A percentile compares a stretch with the other conserved stretches of the same genome.
These are phyloP conservation scores for Eragrostis tef DNA, from an alignment of 202 grass and related monocot species.

Conservation along the genomic window DNA sequence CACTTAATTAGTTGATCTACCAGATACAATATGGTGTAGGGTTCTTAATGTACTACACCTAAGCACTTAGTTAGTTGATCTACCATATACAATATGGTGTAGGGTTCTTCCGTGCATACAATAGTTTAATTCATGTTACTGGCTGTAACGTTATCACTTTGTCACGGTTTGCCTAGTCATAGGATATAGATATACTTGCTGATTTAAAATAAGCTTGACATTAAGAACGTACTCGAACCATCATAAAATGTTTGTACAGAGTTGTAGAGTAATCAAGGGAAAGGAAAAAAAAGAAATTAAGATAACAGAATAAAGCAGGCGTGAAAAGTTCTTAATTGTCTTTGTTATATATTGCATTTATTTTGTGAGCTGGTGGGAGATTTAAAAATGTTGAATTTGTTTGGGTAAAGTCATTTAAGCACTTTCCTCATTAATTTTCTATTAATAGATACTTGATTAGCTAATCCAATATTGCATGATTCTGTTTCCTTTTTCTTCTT, in stretches of 20 bases:
- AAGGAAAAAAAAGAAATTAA: background rate
- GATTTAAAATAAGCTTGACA: background rate
- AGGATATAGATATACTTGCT: background rate
- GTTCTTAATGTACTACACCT: background rate
- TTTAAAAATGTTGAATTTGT: no score
- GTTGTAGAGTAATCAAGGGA: background rate
- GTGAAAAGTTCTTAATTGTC: background rate
- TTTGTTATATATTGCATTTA: background rate
- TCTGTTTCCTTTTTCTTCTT: background rate
- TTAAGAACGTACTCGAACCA: background rate
- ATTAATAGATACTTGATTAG: background rate
- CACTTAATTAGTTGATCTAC: constrained; percentile 12
- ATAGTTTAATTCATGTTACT: background rate
- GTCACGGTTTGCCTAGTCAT: background rate
- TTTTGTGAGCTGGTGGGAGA: background rate
- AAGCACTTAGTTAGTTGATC: constrained; percentile 14
- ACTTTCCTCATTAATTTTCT: background rate
- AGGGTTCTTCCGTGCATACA: background rate
- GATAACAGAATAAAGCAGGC: background rate
- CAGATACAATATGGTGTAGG: no score
- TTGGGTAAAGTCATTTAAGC: background rate
- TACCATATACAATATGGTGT: background rate
- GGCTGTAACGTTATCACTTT: background rate
- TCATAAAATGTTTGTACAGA: constrained; percentile 1
- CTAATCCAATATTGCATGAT: background rate